Evolutionary conservation across 2,329 filamentous ascomycete genomes (phyloP).

Genomic region (Thelonectria blattea): DNA sequence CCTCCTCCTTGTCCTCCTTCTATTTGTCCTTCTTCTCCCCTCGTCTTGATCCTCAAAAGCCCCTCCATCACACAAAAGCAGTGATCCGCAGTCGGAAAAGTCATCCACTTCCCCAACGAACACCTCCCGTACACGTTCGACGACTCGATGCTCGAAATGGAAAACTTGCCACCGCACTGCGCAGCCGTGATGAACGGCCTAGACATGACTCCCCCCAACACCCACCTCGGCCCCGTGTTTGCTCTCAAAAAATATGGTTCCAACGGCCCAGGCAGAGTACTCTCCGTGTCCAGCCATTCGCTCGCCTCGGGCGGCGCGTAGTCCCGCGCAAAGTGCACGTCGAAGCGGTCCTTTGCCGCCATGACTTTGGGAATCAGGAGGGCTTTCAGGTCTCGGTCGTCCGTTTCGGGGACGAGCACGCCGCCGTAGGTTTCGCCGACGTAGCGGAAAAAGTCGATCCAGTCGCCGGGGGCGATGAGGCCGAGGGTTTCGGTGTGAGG

Average conservation of each 20-base stretch:
- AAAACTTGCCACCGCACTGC: slow-evolving; percentile 56
- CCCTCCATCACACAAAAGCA: slow-evolving; percentile 58
- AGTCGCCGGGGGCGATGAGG: slow-evolving; percentile 62
- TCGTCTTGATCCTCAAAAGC: slow-evolving; percentile 48
- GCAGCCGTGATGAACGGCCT: slow-evolving; percentile 55
- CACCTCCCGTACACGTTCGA: slow-evolving; percentile 45
- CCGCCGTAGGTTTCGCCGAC: slow-evolving; percentile 59
- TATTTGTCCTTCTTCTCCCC: slow-evolving; percentile 27
- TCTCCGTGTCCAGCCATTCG: slow-evolving; percentile 51
- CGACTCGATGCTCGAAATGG: slow-evolving; percentile 59
- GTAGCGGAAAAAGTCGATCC: slow-evolving; percentile 66
- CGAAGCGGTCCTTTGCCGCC: slow-evolving; percentile 60
- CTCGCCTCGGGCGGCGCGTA: slow-evolving; percentile 52
- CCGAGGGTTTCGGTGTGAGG: slow-evolving; percentile 61
- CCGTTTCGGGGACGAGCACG: slow-evolving; percentile 55
- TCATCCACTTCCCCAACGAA: slow-evolving; percentile 47
- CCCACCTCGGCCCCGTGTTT: slow-evolving; percentile 55
- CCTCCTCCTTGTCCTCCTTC: no score
- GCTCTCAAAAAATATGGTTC: slow-evolving; percentile 58
- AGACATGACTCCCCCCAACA: slow-evolving; percentile 52
- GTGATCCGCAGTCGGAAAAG: slow-evolving; percentile 57
- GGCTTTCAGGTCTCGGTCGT: slow-evolving; percentile 57
- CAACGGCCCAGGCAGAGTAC: slow-evolving; percentile 44
- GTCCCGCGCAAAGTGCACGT: slow-evolving; percentile 59
- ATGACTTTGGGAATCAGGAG: slow-evolving; percentile 61